Evolutionary conservation across 257 asterid genomes (phyloP).

Genomic region (Salvia rosmarinus): DNA sequence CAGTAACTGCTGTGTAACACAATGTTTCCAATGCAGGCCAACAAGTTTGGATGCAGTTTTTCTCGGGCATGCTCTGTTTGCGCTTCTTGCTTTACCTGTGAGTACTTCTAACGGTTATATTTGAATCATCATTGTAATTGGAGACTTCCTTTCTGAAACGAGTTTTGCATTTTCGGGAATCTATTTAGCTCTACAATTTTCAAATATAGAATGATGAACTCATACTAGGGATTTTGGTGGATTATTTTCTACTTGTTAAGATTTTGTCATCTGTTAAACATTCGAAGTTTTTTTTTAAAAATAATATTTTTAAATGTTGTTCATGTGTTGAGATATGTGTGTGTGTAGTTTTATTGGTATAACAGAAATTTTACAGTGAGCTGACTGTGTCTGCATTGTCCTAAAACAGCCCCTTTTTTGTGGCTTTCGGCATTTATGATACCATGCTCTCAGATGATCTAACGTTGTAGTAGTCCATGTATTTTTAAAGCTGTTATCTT

Average conservation of each 20-base stretch:
- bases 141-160: neutral
- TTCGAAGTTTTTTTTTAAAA: neutral
- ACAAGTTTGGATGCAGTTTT: constrained; percentile 92
- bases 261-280: neutral
- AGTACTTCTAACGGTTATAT: constrained; percentile 44
- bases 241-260: neutral
- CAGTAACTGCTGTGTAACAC: constrained; percentile 25
- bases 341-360: too few relatives aligned
- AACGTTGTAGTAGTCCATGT: neutral
- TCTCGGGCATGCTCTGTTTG: constrained; percentile 76
- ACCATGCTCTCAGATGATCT: neutral
- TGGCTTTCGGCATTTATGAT: constrained; percentile 12
- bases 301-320: too few relatives aligned
- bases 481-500: too few relatives aligned
- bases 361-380: neutral
- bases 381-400: neutral
- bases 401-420: neutral
- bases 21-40: constrained; percentile 56
- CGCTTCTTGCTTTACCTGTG: constrained; percentile 91
- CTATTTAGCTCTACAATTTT: constrained; percentile 16
- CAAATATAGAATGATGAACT: neutral
- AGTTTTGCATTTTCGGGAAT: constrained; percentile 9
- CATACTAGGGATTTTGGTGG: neutral
- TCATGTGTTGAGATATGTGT: too few relatives aligned
- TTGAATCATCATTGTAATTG: neutral